Evolutionary conservation across 2,329 filamentous ascomycete species (phyloP).

Genomic region (Pestalotiopsis fici): DNA sequence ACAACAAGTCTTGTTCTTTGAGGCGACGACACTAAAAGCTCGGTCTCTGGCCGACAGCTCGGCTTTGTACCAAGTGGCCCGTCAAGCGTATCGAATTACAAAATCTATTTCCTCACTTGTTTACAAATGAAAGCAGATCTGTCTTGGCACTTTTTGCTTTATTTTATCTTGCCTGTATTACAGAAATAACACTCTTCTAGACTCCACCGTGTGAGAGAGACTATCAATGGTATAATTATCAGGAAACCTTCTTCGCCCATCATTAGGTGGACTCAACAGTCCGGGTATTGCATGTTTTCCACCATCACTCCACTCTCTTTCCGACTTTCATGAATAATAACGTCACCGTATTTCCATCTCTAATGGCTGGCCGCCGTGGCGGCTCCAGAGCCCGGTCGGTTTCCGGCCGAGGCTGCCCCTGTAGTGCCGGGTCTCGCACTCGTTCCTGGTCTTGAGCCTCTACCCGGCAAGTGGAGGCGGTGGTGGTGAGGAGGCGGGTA

Average conservation of each 20-base stretch:
- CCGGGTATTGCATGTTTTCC: background rate
- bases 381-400: background rate
- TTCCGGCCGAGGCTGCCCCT: background rate
- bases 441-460: background rate
- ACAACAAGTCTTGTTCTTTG: background rate
- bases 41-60: background rate
- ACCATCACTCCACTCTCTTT: background rate
- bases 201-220: background rate
- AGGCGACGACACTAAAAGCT: background rate
- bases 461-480: slow-evolving; percentile 20
- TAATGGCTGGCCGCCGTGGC: background rate
- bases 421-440: background rate
- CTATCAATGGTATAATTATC: background rate
- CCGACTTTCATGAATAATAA: too few species aligned
- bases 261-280: background rate
- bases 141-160: background rate
- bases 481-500: slow-evolving; percentile 23
- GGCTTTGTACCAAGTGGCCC: background rate
- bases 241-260: background rate
- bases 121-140: background rate
- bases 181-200: background rate
- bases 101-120: background rate
- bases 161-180: background rate
- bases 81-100: background rate
- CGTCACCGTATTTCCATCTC: background rate